phyloP scores from a whole-genome alignment of 352 stramenopile species.

The Globisporangium spinosum region DNA sequence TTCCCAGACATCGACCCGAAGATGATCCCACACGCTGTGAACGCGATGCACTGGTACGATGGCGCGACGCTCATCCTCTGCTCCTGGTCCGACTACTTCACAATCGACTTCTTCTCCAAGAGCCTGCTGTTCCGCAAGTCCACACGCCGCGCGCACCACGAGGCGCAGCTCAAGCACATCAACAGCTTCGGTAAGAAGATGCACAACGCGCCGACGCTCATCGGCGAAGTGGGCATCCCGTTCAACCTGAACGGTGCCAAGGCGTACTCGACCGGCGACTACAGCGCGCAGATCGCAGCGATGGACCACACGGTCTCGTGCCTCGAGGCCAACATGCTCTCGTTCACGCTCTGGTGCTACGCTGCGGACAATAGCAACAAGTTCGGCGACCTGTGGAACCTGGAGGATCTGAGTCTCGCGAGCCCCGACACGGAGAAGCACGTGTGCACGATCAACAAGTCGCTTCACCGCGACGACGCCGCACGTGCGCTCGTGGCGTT shows the following conservation, averaged over 20 bases:
- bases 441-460: background rate
- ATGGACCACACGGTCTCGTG: slow-evolving; percentile 70
- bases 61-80: slow-evolving; percentile 83
- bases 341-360: slow-evolving; percentile 92
- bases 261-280: slow-evolving; percentile 48
- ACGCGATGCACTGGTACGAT: slow-evolving; percentile 91
- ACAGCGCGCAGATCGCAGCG: slow-evolving; percentile 42
- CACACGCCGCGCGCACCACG: slow-evolving; percentile 35
- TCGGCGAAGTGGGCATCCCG: slow-evolving; percentile 69
- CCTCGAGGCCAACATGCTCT: slow-evolving; percentile 72
- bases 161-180: slow-evolving; percentile 56
- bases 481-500: slow-evolving; percentile 56
- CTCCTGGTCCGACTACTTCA: slow-evolving; percentile 66
- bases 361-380: slow-evolving; percentile 72
- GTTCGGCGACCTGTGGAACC: slow-evolving; percentile 86
- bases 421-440: slow-evolving; percentile 28
- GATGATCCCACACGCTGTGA: slow-evolving; percentile 60
- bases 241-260: slow-evolving; percentile 62
- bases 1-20: slow-evolving; percentile 66
- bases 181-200: slow-evolving; percentile 49
- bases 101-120: slow-evolving; percentile 61
- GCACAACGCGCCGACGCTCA: slow-evolving; percentile 55
- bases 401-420: slow-evolving; percentile 83
- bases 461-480: slow-evolving; percentile 30
- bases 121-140: slow-evolving; percentile 59